These are phyloP conservation scores for Dendrocalamus latiflorus DNA, from an alignment of 202 grass and related monocot species.

Conservation along the genomic window DNA sequence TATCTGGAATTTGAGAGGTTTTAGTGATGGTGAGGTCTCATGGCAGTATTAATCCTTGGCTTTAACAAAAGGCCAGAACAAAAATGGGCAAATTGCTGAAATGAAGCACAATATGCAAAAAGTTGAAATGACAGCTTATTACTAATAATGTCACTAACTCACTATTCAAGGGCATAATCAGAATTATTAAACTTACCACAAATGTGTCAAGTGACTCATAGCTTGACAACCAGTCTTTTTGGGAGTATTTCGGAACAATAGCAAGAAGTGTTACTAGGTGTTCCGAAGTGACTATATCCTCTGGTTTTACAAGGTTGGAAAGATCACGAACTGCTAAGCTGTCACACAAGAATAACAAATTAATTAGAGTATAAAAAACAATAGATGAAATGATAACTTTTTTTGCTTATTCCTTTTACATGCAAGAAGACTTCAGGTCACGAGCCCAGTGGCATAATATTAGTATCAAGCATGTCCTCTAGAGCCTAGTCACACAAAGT, in stretches of 20 bases:
- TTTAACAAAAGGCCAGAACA: neutral
- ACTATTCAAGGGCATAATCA: neutral
- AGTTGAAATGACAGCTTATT: neutral
- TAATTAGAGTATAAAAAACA: neutral
- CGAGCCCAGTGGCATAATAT: neutral
- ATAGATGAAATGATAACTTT: neutral
- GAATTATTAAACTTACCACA: constrained; percentile 53
- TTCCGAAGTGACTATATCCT: constrained; percentile 81
- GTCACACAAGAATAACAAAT: neutral
- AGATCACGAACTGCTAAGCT: constrained; percentile 91
- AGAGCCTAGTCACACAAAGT: neutral
- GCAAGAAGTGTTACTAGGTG: constrained; percentile 97
- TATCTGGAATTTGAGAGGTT: too few species aligned
- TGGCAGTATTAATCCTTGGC: too few species aligned
- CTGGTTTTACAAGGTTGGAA: constrained; percentile 80
- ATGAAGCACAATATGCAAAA: neutral
- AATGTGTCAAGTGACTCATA: constrained; percentile 81
- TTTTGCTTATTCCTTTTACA: neutral
- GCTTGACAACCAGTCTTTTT: constrained; percentile 88
- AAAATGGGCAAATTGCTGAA: neutral
- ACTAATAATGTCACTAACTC: neutral
- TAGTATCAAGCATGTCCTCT: neutral
- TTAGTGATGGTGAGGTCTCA: too few species aligned
- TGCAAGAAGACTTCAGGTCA: neutral
- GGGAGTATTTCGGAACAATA: constrained; percentile 86